Conservation (phyloP, 1,284 basidiomycete genomes). For the Apiotrichum sp. region DNA sequence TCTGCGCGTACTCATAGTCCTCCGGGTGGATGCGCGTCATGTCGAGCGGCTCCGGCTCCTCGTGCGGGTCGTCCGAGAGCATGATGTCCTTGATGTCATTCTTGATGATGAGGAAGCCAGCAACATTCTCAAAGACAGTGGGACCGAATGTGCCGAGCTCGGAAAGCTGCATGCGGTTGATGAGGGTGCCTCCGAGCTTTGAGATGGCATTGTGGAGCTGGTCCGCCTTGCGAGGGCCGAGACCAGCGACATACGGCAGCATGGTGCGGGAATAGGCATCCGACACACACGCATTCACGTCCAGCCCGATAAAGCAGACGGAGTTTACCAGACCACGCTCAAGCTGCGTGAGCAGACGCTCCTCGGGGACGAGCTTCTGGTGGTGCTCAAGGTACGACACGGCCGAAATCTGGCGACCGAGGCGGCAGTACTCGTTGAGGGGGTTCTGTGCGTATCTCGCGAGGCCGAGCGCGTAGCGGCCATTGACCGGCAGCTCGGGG, state of each 20-base stretch:
- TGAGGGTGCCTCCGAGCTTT: conserved; percentile 60
- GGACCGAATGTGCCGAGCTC: conserved; percentile 65
- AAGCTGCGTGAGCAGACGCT: conserved; percentile 73
- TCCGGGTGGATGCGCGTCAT: conserved; percentile 95
- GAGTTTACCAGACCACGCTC: conserved; percentile 85
- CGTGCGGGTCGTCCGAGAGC: conserved; percentile 51
- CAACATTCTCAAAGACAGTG: conserved; percentile 82
- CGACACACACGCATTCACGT: conserved; percentile 85
- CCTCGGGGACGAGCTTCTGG: conserved; percentile 67
- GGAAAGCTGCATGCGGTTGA: conserved; percentile 81
- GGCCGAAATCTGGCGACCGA: conserved; percentile 73
- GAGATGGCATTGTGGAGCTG: conserved; percentile 75
- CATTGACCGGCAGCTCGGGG: conserved; percentile 67
- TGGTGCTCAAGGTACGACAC: conserved; percentile 76
- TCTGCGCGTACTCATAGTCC: conserved; percentile 94
- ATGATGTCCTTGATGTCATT: conserved; percentile 57
- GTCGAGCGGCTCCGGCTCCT: conserved; percentile 80
- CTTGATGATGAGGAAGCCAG: conserved; percentile 82
- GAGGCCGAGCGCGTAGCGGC: conserved; percentile 91
- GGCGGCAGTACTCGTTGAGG: conserved; percentile 83
- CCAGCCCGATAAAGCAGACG: conserved; percentile 87
- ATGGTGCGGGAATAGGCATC: conserved; percentile 83
- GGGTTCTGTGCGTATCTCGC: conserved; percentile 92
- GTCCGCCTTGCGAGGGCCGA: conserved; percentile 92
- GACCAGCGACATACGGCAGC: conserved; percentile 83